These are phyloP conservation scores for Babesia gibsoni DNA, from an alignment of 169 alveolate genomes.

Conservation along the genomic window DNA sequence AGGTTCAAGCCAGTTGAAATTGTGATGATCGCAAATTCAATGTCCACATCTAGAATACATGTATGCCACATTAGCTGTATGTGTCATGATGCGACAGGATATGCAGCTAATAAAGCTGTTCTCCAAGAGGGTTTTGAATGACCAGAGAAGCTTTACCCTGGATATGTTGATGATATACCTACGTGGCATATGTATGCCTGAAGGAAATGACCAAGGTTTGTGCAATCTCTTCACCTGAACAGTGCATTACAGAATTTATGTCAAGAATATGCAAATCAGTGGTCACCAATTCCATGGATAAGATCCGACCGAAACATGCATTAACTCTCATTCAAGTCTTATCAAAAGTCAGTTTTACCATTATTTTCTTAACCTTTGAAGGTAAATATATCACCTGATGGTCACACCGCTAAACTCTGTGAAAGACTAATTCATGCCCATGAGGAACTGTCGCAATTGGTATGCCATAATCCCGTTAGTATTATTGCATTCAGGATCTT, in stretches of 20 bases:
- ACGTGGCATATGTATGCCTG: slow-evolving; percentile 5
- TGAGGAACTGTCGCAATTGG: neutral
- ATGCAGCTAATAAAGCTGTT: slow-evolving; percentile 1
- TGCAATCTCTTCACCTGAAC: neutral
- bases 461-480: neutral
- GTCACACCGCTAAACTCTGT: neutral
- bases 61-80: slow-evolving; percentile 7
- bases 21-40: slow-evolving; percentile 43
- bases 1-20: slow-evolving; percentile 32
- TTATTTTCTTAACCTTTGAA: neutral
- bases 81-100: slow-evolving; percentile 11
- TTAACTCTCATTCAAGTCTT: slow-evolving; percentile 19
- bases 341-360: slow-evolving; percentile 8
- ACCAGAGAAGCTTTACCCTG: neutral
- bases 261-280: neutral
- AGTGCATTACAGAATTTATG: slow-evolving; percentile 4
- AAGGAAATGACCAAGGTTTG: slow-evolving; percentile 5
- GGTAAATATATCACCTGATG: neutral
- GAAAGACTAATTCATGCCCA: neutral
- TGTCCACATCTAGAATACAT: slow-evolving; percentile 48
- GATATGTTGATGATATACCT: slow-evolving; percentile 25
- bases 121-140: neutral
- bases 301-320: neutral
- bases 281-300: neutral
- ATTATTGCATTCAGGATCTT: neutral